These are phyloP conservation scores for Escovopsis weberi DNA, from an alignment of 2,329 filamentous ascomycete genomes.

Conservation along the genomic window DNA sequence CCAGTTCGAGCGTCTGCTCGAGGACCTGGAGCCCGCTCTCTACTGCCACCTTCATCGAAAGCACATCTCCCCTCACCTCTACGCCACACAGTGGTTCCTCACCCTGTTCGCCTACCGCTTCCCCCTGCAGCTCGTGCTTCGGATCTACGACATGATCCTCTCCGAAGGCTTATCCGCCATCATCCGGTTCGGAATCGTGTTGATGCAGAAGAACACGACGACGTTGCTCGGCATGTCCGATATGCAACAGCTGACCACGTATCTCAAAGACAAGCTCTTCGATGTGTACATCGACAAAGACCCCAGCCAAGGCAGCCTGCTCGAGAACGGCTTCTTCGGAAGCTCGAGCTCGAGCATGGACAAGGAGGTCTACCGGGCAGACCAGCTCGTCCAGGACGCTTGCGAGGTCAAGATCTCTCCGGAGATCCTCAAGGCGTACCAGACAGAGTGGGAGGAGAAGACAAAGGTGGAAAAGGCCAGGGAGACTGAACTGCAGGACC, in stretches of 20 bases:
- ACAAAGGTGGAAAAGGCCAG: constrained; percentile 67
- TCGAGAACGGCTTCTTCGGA: constrained; percentile 96
- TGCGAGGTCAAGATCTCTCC: constrained; percentile 76
- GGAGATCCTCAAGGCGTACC: constrained; percentile 68
- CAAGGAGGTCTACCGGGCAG: constrained; percentile 90
- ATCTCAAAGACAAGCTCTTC: constrained; percentile 86
- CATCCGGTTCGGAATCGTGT: constrained; percentile 81
- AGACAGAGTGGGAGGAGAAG: constrained; percentile 84
- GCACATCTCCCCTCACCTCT: constrained; percentile 79
- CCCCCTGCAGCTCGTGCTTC: constrained; percentile 84
- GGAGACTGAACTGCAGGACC: constrained; percentile 62
- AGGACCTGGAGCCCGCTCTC: constrained; percentile 84
- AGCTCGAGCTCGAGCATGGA: constrained; percentile 78
- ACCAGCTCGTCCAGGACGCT: constrained; percentile 84
- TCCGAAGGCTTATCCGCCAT: constrained; percentile 89
- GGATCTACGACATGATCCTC: constrained; percentile 90
- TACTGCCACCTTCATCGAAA: constrained; percentile 87
- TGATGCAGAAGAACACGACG: constrained; percentile 88
- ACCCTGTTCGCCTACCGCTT: constrained; percentile 98
- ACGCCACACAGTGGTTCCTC: constrained; percentile 97
- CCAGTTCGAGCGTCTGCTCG: constrained; percentile 85
- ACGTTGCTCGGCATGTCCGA: constrained; percentile 73
- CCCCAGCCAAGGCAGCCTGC: constrained; percentile 79
- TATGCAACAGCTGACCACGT: constrained; percentile 77
- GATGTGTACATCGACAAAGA: constrained; percentile 94